These are phyloP conservation scores for Neostapfia colusana DNA, from an alignment of 176 grass and related monocot species.

Conservation along the genomic window DNA sequence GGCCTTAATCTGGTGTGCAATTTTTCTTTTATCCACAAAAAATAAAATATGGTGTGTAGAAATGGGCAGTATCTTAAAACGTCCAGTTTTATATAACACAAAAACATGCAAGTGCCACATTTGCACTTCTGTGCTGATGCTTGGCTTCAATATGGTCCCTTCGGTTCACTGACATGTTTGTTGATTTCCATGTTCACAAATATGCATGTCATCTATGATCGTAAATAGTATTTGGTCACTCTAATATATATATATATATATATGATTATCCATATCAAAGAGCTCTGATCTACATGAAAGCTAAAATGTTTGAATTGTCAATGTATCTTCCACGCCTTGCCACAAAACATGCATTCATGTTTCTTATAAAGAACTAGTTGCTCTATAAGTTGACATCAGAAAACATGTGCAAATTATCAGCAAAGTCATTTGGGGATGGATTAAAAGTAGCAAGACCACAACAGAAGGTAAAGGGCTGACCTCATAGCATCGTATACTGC, in stretches of 20 bases:
- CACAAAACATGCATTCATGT: not conserved
- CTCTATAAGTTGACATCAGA: not conserved
- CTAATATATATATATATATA: not conserved
- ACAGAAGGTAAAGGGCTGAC: slow-evolving; percentile 29
- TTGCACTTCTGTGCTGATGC: not conserved
- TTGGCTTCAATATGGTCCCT: not conserved
- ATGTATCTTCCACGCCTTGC: slow-evolving; percentile 18
- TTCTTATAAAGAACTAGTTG: slow-evolving; percentile 25
- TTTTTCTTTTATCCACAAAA: not conserved
- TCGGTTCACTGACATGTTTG: not conserved
- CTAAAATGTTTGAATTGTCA: not conserved
- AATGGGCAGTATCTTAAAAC: not conserved
- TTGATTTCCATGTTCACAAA: not conserved
- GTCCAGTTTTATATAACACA: not conserved
- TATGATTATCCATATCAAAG: not conserved
- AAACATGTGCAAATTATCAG: slow-evolving; percentile 11
- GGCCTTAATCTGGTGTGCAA: not conserved
- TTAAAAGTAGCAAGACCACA: not conserved
- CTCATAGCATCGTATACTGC: slow-evolving; percentile 94
- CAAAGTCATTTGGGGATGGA: not conserved
- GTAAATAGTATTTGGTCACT: slow-evolving; percentile 9
- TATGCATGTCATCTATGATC: not conserved
- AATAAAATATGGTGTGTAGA: not conserved
- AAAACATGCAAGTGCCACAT: not conserved
- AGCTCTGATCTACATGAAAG: not conserved